Conservation (phyloP, 83 land plant genomes). For the Picea mariana region DNA sequence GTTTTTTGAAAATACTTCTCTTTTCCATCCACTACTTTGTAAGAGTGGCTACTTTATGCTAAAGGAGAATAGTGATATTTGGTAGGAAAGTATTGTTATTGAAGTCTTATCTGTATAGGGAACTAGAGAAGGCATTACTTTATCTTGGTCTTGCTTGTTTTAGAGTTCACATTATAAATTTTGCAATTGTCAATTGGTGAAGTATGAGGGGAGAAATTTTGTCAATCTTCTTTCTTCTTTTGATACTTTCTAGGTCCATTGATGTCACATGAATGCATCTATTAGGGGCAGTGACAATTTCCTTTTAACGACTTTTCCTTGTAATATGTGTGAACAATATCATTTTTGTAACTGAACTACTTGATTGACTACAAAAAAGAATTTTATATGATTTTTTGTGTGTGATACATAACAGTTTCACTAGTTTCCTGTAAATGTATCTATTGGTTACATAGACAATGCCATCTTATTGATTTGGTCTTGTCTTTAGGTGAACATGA, state of each 20-base stretch:
- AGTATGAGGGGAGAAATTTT: background rate
- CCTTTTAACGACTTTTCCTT: background rate
- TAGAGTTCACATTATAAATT: too few relatives aligned
- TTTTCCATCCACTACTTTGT: background rate
- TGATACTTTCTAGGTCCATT: background rate
- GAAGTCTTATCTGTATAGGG: too few relatives aligned
- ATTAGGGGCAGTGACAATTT: background rate
- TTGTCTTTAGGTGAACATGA: background rate
- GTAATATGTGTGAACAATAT: background rate
- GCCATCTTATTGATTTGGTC: background rate
- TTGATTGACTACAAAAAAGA: background rate
- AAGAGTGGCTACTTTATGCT: background rate
- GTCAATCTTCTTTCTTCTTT: background rate
- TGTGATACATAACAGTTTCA: background rate
- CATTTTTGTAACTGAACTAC: slow-evolving; percentile 1
- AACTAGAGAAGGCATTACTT: too few relatives aligned
- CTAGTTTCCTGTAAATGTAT: background rate
- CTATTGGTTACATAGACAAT: background rate
- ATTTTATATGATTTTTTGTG: background rate
- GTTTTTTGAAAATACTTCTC: background rate
- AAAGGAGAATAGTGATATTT: background rate
- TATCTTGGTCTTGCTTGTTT: too few relatives aligned
- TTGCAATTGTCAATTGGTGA: too few relatives aligned
- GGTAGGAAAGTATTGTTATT: background rate
- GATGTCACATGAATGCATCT: background rate